Evolutionary conservation across 805 yeast genomes (phyloP), one percentile per base, ranked within the genome.

Genomic region (Metschnikowia amazonensis): DNA sequence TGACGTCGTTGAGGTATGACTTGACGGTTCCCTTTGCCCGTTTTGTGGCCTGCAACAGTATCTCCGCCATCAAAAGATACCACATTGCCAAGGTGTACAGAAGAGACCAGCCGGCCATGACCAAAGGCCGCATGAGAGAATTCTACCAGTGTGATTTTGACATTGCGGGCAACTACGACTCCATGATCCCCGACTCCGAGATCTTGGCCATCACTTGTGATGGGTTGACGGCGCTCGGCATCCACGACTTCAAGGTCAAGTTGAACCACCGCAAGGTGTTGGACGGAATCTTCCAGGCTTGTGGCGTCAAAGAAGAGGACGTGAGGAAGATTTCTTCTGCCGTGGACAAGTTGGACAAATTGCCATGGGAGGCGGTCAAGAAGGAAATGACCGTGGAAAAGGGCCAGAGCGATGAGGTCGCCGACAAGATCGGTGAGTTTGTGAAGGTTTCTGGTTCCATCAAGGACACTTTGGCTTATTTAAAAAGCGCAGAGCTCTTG

Each of bases 21-120:
- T 77, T 94, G 65, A 94, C 99, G 0, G 99, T 94, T 34, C 99
- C 99, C 45, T 94, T 94, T 71, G 99, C 99, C 11, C 80, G 99
- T 63, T 94, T 79, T 60, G 95, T 92, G 45, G 99, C 99, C 16
- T 86, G 89, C 88, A 94, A 94, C 72, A 89, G 87, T 59, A 80
- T 94, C 50, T 84, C 88, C 57, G 80, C 75, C 61, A 92, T 94
- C 68, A 94, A 94, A 71, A 79, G 99, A 63, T 94, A 82, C 65
- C 99, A 94, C 70, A 88, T 94, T 53, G 99, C 99, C 57, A 94
- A 94, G 67, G 99, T 94, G 44, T 94, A 94, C 71, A 83, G 99
- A 74, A 86, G 99, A 70, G 99, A 94, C 65, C 99, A 94, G 70
- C 99, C 99, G 4, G 99, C 99, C 7, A 94, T 94, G 99, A 92